These are phyloP conservation scores for Paramecium biaurelia DNA, from an alignment of 73 alveolate species.

Conservation along the genomic window DNA sequence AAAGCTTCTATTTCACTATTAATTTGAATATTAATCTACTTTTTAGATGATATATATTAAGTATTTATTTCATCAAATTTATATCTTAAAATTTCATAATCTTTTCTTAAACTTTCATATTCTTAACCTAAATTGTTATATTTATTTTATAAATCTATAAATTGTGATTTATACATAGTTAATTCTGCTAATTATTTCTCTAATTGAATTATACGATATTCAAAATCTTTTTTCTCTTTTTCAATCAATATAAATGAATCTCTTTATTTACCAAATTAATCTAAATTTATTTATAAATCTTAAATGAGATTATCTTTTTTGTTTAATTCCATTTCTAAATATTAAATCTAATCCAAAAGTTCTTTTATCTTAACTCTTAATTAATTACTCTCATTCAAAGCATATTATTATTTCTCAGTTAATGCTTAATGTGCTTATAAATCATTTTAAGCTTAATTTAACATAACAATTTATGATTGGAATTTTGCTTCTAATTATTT, in stretches of 20 bases:
- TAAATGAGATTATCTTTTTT: neutral
- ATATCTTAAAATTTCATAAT: slow-evolving; percentile 1
- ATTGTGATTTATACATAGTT: neutral
- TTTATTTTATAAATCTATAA: neutral
- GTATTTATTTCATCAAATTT: neutral
- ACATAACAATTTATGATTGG: neutral
- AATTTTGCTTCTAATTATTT: neutral
- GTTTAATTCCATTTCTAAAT: neutral
- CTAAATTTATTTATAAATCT: neutral
- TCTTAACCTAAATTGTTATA: neutral
- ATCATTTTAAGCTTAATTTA: neutral
- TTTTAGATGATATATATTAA: neutral
- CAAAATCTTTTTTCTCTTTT: neutral
- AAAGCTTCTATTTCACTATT: neutral
- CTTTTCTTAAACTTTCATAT: neutral
- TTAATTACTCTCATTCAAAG: neutral
- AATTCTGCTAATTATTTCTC: neutral
- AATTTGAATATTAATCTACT: neutral
- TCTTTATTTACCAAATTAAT: neutral
- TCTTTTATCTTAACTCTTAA: neutral
- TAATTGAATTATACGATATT: neutral
- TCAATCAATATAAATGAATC: neutral
- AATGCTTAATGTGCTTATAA: slow-evolving; percentile 1
- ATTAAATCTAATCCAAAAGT: neutral
- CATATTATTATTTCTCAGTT: neutral